Percentiles rank a stretch among this genome's conserved stretches.
Evolutionary conservation across 2,329 filamentous ascomycete genomes (phyloP).

Genomic region (Nemania diffusa): DNA sequence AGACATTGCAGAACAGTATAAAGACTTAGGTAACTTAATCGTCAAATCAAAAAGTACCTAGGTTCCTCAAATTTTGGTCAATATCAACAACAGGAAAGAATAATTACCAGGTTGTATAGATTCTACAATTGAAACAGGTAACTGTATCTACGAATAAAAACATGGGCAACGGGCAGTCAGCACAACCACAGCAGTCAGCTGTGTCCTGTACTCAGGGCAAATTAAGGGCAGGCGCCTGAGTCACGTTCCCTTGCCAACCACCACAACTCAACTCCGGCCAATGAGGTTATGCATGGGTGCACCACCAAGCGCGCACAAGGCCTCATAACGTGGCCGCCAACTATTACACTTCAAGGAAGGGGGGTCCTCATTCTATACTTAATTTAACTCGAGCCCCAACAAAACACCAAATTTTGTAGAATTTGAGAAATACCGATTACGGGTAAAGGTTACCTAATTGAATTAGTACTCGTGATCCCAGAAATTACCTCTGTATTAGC

Average conservation of each 20-base stretch:
- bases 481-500: background rate
- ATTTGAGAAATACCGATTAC: background rate
- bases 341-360: background rate
- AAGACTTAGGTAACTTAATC: background rate
- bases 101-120: background rate
- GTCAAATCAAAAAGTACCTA: background rate
- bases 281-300: constrained; percentile 16
- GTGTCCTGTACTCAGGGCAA: background rate
- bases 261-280: constrained; percentile 24
- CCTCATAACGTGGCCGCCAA: constrained; percentile 27
- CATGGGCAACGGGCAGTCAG: constrained; percentile 12
- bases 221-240: constrained; percentile 29
- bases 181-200: constrained; percentile 25
- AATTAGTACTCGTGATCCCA: constrained; percentile 5
- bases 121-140: background rate
- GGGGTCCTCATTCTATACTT: background rate
- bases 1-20: background rate
- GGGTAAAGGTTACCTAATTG: background rate
- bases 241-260: constrained; percentile 42
- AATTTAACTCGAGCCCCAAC: constrained; percentile 7
- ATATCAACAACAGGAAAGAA: background rate
- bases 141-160: background rate
- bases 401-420: background rate
- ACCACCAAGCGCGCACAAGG: constrained; percentile 25
- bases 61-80: background rate